Base-by-base conservation (phyloP, 164 flowering plant species). In the Cinnamomum chago region DNA sequence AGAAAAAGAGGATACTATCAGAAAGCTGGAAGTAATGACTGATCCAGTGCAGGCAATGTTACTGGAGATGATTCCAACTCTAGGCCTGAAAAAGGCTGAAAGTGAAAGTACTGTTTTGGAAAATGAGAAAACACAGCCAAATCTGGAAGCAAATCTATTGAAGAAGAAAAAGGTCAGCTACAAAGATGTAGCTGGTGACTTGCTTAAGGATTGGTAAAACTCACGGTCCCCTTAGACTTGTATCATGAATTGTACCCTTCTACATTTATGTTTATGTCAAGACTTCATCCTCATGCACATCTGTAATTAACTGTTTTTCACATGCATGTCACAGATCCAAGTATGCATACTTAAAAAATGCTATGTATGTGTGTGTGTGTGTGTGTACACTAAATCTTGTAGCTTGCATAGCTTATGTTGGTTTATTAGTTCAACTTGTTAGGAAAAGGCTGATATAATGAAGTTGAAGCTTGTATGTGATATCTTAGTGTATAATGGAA, bases 151-250 rank as follows among this genome's bases (percentile, higher is more conserved):
- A 52, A 78, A 58, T 73, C 86, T 89, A 7, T 76, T 50, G 65
- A 92, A 87, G 85, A 96, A 96, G 81, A 91, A 80, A 87, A 94
- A 89, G 81, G 99, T 96, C 25, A 96, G 98, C 87, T 96, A 91
- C 82, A 94, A 87, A 80, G 97, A 96, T 76, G 71, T 92, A 50
- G 99, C 92, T 51, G 77, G 79, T 47, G 85, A 88, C 72, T 83
- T 92, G 70, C 95, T 96, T 18, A 89, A 87, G 76, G 93, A 95
- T 78, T 93, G 88, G 90, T 88, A 79, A 79, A 74, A n/a, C 51
- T 35, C 67, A 67, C 20, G 51, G 30, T 28, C 14, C 55, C 2
- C 23, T 33, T 40, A 24, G 12, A 65, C 23, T 23, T 62, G 47
- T 72, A 22, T 52, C 70, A 28, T 67, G 30, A 67, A 17, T 67